Conservation (phyloP, 495 filamentous ascomycete genomes). For the Neurospora sp. region DNA sequence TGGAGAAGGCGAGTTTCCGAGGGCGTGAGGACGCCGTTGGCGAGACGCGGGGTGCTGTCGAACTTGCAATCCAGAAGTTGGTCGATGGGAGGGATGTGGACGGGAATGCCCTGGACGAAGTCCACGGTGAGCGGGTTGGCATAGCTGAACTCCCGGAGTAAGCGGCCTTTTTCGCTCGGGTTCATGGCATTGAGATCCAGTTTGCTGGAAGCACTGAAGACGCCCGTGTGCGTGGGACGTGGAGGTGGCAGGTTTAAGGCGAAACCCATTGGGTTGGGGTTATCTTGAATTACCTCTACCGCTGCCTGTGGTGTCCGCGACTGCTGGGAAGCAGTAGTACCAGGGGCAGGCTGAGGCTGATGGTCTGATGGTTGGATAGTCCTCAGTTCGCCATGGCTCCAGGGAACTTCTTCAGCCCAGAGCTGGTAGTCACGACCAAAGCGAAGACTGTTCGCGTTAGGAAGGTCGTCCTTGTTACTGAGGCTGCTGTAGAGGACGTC, state of each 20-base stretch:
- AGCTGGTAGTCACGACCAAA: constrained; percentile 16
- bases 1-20: constrained; percentile 27
- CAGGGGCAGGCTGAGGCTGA: not conserved
- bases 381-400: not conserved
- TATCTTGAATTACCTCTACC: not conserved
- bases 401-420: not conserved
- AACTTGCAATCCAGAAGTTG: constrained; percentile 18
- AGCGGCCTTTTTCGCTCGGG: not conserved
- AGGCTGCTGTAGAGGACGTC: not conserved
- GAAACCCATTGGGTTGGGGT: not conserved
- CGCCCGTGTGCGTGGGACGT: not conserved
- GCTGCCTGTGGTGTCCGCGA: not conserved
- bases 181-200: not conserved
- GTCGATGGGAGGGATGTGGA: constrained; percentile 27
- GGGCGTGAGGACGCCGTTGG: constrained; percentile 29
- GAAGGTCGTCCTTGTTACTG: not conserved
- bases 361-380: constrained; percentile 5
- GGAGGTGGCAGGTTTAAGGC: not conserved
- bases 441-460: not conserved
- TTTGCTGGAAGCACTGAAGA: not conserved
- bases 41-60: constrained; percentile 20
- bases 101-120: constrained; percentile 12
- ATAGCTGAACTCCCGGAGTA: constrained; percentile 12
- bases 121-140: constrained; percentile 13
- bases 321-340: not conserved